Percentiles rank a stretch among this genome's conserved stretches.
Conservation (phyloP, 805 yeast genomes). For the Vanderwaltozyma verrucispora region DNA sequence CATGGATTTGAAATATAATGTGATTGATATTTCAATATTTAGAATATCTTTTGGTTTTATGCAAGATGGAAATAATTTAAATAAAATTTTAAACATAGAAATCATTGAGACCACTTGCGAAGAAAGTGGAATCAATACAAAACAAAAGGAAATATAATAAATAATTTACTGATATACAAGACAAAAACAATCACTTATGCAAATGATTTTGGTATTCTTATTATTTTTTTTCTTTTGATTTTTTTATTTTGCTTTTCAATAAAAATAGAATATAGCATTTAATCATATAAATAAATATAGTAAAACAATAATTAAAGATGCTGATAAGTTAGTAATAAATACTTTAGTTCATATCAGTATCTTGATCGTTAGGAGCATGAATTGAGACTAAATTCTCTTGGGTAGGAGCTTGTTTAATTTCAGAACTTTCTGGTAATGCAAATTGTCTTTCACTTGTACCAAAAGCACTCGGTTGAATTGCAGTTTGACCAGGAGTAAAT, state of each 20-base stretch:
- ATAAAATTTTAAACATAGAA: no score
- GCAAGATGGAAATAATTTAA: no score
- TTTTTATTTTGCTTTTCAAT: not conserved
- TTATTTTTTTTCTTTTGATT: constrained; percentile 10
- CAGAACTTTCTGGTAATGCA: constrained; percentile 68
- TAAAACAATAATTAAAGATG: not conserved
- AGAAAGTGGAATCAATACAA: no score
- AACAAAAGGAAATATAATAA: constrained; percentile 1
- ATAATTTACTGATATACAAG: not conserved
- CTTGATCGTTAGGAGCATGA: constrained; percentile 17
- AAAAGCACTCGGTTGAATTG: no score
- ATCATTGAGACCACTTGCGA: no score
- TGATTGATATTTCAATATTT: no score
- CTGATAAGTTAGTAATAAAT: not conserved
- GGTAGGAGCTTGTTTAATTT: constrained; percentile 54
- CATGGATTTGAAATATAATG: no score
- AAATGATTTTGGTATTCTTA: constrained; percentile 12
- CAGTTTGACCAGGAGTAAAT: constrained; percentile 8
- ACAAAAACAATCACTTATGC: constrained; percentile 18
- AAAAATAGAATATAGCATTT: not conserved
- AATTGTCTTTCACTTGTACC: constrained; percentile 52
- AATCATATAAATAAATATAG: not conserved
- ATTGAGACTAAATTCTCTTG: constrained; percentile 31
- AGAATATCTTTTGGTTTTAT: no score
- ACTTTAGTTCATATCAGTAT: constrained; percentile 20